Evolutionary conservation across 441 rosid species (phyloP).

Genomic region (Eutrema salsugineum): DNA sequence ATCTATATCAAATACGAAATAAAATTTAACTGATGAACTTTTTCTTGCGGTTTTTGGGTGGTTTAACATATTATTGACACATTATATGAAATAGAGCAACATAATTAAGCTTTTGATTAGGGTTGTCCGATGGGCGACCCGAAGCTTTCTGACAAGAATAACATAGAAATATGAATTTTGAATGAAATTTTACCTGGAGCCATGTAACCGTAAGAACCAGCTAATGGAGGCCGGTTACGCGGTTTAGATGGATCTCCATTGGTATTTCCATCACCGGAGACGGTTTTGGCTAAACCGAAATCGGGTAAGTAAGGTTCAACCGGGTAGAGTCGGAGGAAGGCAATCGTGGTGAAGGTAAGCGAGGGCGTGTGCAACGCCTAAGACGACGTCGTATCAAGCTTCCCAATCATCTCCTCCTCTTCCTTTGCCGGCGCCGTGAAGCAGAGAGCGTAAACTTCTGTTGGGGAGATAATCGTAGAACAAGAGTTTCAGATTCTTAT

Average conservation of each 20-base stretch:
- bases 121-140: too few species aligned
- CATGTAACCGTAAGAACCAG: slow-evolving; percentile 98
- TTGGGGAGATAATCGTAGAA: slow-evolving; percentile 90
- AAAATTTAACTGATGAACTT: too few species aligned
- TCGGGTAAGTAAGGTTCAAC: slow-evolving; percentile 88
- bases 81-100: too few species aligned
- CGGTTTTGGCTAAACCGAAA: slow-evolving; percentile 75
- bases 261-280: slow-evolving; percentile 20
- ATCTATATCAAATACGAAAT: too few species aligned
- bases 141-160: neutral
- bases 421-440: slow-evolving; percentile 74
- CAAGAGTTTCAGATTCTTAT: slow-evolving; percentile 65
- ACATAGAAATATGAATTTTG: neutral
- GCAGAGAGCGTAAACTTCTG: slow-evolving; percentile 90
- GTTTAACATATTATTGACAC: too few species aligned
- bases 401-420: slow-evolving; percentile 86
- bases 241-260: slow-evolving; percentile 41
- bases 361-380: slow-evolving; percentile 86
- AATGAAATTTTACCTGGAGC: slow-evolving; percentile 68
- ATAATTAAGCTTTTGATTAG: too few species aligned
- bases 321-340: slow-evolving; percentile 79
- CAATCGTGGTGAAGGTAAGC: slow-evolving; percentile 92
- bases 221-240: slow-evolving; percentile 62
- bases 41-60: too few species aligned
- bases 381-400: slow-evolving; percentile 57